Evolutionary conservation across 352 stramenopile genomes (phyloP).

Genomic region (Globisporangium heterothallicum): DNA sequence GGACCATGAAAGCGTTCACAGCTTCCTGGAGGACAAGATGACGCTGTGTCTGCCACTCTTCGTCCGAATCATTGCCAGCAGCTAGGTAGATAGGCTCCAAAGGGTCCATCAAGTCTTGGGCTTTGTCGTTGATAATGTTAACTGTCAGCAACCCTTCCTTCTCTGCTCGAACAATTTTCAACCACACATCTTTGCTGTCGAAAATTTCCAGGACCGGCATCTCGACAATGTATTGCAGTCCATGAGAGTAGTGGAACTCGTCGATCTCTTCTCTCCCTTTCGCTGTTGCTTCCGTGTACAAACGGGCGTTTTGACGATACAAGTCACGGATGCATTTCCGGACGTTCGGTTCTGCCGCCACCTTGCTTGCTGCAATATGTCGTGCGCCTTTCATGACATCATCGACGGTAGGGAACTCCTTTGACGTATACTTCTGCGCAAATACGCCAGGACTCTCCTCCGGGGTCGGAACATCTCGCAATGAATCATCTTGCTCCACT

Average conservation of each 20-base stretch:
- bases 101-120: conserved; percentile 79
- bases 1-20: conserved; percentile 77
- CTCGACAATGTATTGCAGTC: conserved; percentile 79
- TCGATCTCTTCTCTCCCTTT: conserved; percentile 87
- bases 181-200: conserved; percentile 66
- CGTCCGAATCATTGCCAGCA: conserved; percentile 43
- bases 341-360: conserved; percentile 81
- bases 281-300: conserved; percentile 70
- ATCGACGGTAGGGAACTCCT: conserved; percentile 79
- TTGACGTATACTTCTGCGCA: conserved; percentile 73
- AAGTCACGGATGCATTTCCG: conserved; percentile 81
- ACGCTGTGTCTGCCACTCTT: conserved; percentile 84
- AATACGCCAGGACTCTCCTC: conserved; percentile 65
- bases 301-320: conserved; percentile 66
- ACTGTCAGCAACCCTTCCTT: conserved; percentile 82
- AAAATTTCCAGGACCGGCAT: conserved; percentile 84
- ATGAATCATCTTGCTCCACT: conserved; percentile 58
- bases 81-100: conserved; percentile 69
- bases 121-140: conserved; percentile 75
- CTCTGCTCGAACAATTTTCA: conserved; percentile 71
- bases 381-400: conserved; percentile 85
- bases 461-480: conserved; percentile 67
- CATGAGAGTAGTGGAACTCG: conserved; percentile 85
- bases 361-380: conserved; percentile 84
- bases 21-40: conserved; percentile 82